These are phyloP conservation scores for Cyberlindnera euphorbiae DNA, from an alignment of 805 yeast genomes.

Conservation along the genomic window DNA sequence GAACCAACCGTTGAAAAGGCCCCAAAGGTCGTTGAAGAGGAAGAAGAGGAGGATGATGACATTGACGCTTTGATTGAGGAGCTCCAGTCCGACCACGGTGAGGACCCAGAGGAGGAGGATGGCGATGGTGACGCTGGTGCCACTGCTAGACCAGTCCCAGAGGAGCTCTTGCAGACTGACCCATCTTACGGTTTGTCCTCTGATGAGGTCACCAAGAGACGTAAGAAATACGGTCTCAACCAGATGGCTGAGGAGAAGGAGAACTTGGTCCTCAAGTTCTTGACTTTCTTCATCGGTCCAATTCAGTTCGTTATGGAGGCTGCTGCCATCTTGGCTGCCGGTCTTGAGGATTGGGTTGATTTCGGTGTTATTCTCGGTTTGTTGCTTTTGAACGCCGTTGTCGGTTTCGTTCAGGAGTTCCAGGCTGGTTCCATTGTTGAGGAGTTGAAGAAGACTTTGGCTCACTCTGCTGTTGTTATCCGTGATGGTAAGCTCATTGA, in stretches of 20 bases:
- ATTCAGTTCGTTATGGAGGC: constrained; percentile 97
- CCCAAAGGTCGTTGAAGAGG: constrained; percentile 44
- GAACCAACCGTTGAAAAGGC: constrained; percentile 55
- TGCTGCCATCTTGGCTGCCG: constrained; percentile 92
- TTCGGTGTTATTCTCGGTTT: constrained; percentile 95
- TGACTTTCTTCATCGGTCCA: constrained; percentile 90
- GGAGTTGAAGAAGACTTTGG: constrained; percentile 91
- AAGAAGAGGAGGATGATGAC: constrained; percentile 56
- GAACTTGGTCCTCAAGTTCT: constrained; percentile 71
- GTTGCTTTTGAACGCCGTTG: constrained; percentile 79
- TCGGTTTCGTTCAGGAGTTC: constrained; percentile 96
- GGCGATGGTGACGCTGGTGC: constrained; percentile 43
- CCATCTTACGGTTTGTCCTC: constrained; percentile 69
- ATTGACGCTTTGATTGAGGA: constrained; percentile 72
- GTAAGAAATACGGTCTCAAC: constrained; percentile 87
- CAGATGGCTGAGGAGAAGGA: constrained; percentile 89
- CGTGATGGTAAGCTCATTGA: constrained; percentile 78
- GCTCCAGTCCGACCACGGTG: constrained; percentile 62
- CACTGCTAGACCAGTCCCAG: constrained; percentile 76
- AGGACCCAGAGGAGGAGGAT: constrained; percentile 46
- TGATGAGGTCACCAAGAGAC: constrained; percentile 76
- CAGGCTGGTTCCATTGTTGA: constrained; percentile 98
- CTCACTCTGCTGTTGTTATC: constrained; percentile 80
- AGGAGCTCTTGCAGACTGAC: constrained; percentile 78
- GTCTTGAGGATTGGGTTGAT: constrained; percentile 97